Base-by-base conservation (phyloP, 2,329 filamentous ascomycete species). In the Scopulariopsis brevicaulis region DNA sequence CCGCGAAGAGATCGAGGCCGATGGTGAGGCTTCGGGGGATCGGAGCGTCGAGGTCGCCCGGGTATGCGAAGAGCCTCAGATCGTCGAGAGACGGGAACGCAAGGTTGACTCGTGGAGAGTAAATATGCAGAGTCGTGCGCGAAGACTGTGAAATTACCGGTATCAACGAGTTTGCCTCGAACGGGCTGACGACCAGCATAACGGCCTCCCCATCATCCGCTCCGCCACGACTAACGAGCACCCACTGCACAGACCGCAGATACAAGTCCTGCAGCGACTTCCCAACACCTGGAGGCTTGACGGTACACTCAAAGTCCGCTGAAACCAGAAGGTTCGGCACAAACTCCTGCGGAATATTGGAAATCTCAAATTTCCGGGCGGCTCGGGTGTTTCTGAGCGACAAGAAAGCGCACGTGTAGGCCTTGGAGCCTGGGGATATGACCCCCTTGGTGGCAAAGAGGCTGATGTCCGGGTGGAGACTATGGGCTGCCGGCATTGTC, bases 1-100 rank as follows among this genome's bases (percentile, higher is more conserved):
- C 87, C 0, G 87, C 74, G 58, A 90, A 89, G 0, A 90, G 68
- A 51, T 86, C 85, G 0, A 90, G 73, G 58, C 81, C 73, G 0
- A 73, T 68, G 8, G 40, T 57, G 63, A 65, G 14, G 62, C 64
- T 4, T 66, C 58, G 8, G 53, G 60, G 22, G 11, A 55, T 22
- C 18, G 0, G 48, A 63, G 61, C 32, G 0, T 15, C 37, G 0
- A 1, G 7, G 2, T 61, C 59, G 0, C 51, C 43, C 0, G 74
- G 72, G 1, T 76, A 58, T 1, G 67, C 71, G 63, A 73, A 79
- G 1, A 83, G 68, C 1, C 67, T 59, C 0, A 85, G 67, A 0
- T 64, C 55, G 53, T 84, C 77, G 0, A 84, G 65, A 2, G 73
- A 58, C 3, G 63, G 61, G 60, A 67, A 68, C 2, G 59, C 67